A percentile compares a stretch with the other conserved stretches of the same genome.
Evolutionary conservation across 1,284 basidiomycete species (phyloP).

Genomic region (Puccinia coronata): DNA sequence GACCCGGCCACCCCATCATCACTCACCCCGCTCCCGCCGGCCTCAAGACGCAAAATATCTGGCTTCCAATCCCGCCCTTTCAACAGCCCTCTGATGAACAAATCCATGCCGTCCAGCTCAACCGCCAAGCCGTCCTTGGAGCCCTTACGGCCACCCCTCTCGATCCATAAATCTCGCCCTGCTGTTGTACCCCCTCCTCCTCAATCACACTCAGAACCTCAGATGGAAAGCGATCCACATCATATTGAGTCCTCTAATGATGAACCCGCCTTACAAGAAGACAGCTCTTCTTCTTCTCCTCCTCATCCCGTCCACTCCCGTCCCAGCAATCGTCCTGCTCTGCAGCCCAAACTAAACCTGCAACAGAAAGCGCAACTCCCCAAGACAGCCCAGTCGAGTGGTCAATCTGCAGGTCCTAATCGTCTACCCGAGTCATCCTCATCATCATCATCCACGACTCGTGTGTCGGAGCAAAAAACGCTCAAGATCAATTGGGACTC

Average conservation of each 20-base stretch:
- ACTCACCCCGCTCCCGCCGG: constrained; percentile 8
- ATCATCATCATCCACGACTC: not conserved
- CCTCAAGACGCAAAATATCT: constrained; percentile 7
- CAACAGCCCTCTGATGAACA: constrained; percentile 28
- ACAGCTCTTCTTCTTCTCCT: not conserved
- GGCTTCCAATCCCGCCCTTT: constrained; percentile 21
- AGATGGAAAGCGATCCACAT: not conserved
- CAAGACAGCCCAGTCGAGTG: not conserved
- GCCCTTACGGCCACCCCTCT: not conserved
- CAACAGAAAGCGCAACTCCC: too few relatives aligned
- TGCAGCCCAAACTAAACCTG: too few relatives aligned
- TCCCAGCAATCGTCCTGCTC: not conserved
- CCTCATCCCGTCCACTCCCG: not conserved
- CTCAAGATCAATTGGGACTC: constrained; percentile 28
- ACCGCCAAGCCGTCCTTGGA: not conserved
- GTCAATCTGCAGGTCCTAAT: too few relatives aligned
- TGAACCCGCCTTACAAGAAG: not conserved
- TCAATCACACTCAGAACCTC: not conserved
- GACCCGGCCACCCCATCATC: not conserved
- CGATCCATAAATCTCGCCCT: not conserved
- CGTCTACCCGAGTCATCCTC: not conserved
- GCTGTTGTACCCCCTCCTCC: not conserved
- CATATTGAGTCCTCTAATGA: too few relatives aligned
- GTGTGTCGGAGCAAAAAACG: not conserved
- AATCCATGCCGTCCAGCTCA: not conserved